Evolutionary conservation across 768 basidiomycete genomes (phyloP), one percentile per base, ranked within the genome.

Genomic region (Tubosaeta sp.): DNA sequence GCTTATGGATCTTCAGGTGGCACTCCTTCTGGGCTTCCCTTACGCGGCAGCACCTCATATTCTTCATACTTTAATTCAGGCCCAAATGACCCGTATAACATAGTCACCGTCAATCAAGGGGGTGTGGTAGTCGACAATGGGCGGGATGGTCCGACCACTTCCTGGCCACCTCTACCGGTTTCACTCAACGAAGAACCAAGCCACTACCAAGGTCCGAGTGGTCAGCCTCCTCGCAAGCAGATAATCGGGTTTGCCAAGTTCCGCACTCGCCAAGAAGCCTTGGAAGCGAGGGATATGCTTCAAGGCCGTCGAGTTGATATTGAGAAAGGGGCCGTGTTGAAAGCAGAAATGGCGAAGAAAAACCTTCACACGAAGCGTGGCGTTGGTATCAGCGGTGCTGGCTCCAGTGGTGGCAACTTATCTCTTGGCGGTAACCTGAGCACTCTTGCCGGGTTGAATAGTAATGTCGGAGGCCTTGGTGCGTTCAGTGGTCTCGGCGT

Each of bases 301-400:
- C 93, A 95, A 66, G 94, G 95, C 6, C 78, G 87, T 48, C 80
- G 91, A 51, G 90, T 98, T 33, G 97, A 98, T 62, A 83, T 89
- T 31, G 90, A 97, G 70, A 93, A 92, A 62, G 93, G 93, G 13
- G 85, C 91, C 1, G 86, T 94, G 3, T 70, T 99, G 35, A 98
- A 97, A 70, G 97, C 95, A 19, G 97, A 98, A 72, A 97, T 99
- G 95, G 97, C 97, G 17, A 98, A 98, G 83, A 99, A 99, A 81
- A 98, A 99, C 65, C 71, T 99, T 35, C 95, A 99, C 65, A 95
- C 94, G 17, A 97, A 95, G 74, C 77, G 91, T 35, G 89, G 89
- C 3, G 85, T 92, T 22, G 90, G 90, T n/a, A 82, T 83, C 6
- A 74, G 83, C 17, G 73, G 74, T 33, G 60, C 58, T 9, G 55